A percentile compares a stretch with the other conserved stretches of the same genome.
Evolutionary conservation across 2,329 filamentous ascomycete genomes (phyloP).

Genomic region (Cladosporium velox): DNA sequence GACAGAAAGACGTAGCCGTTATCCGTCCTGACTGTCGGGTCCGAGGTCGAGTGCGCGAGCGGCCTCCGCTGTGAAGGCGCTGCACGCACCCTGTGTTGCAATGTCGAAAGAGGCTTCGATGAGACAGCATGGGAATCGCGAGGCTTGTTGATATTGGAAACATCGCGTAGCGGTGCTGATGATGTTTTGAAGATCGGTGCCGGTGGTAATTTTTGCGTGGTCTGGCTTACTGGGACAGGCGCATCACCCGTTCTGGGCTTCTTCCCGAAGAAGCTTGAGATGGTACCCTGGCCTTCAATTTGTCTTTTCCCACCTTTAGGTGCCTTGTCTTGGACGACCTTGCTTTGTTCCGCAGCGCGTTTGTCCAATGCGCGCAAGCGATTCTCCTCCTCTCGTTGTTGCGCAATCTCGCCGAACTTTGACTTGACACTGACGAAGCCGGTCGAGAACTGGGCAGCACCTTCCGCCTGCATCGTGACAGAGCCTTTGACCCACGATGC

Average conservation of each 20-base stretch:
- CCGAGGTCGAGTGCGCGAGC: constrained; percentile 21
- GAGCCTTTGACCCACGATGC: constrained; percentile 20
- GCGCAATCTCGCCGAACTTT: constrained; percentile 43
- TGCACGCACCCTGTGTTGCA: constrained; percentile 33
- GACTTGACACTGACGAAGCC: constrained; percentile 42
- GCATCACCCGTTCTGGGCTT: constrained; percentile 14
- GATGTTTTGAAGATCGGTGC: background rate
- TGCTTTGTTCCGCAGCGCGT: constrained; percentile 29
- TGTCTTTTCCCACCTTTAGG: constrained; percentile 42
- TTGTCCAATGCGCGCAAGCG: constrained; percentile 31
- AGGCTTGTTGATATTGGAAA: constrained; percentile 35
- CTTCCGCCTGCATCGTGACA: constrained; percentile 5
- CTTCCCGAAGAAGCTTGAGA: constrained; percentile 55
- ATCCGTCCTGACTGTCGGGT: constrained; percentile 33
- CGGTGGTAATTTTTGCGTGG: background rate
- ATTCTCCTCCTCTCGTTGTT: constrained; percentile 36
- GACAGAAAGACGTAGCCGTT: constrained; percentile 52
- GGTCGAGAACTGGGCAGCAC: constrained; percentile 10
- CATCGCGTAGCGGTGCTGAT: constrained; percentile 34
- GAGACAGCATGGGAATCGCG: background rate
- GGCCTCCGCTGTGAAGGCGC: constrained; percentile 39
- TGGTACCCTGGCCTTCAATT: constrained; percentile 52
- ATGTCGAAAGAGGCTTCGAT: constrained; percentile 3
- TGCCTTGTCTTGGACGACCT: constrained; percentile 24
- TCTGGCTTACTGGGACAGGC: background rate